Evolutionary conservation across 2,329 filamentous ascomycete species (phyloP), one percentile per base, ranked within the genome.

Genomic region (Lasiodiplodia citricola): DNA sequence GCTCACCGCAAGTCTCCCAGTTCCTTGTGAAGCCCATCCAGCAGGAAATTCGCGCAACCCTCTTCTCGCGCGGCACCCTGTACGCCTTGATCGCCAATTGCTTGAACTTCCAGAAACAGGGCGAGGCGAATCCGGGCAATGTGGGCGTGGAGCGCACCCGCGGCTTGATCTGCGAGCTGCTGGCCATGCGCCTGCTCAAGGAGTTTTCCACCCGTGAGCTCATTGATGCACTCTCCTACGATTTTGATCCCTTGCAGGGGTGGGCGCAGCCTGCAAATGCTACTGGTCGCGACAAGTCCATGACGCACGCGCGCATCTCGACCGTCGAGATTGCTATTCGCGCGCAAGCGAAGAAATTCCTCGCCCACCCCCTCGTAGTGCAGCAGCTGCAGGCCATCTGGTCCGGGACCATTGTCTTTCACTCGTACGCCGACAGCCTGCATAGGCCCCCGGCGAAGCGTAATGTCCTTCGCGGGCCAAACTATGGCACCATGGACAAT

Each of bases 321-420:
- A 94, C 94, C 8, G 87, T 97, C 38, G 95, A 97, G 81, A 90
- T 98, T 69, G 94, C 95, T 70, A 97, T 98, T 75, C 90, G 93
- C 73, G 93, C 94, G 23, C 94, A 94, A 71, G 92, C 95, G 25
- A 97, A 98, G 81, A 91, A 93, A 73, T 97, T 97, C 73, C 85
- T 98, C 5, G 92, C 95, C 10, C 94, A 97, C 76, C 94, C 95
- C 0, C 84, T 97, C 3, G 94, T 97, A 0, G 91, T 97, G 10
- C 93, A 96, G 79, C 94, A 97, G 77, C 85, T 98, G n/a, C 94
- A 97, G 79, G 94, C 94, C 55, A 97, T 98, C 70, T 98, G 95
- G 95, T 95, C 93, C 23, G 95, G 95, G 35, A 95, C 92, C 21
- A 96, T 98, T 72, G 94, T 96, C 72, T 97, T 98, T 76, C 94